Percentiles rank a stretch among this genome's conserved stretches.
These are phyloP conservation scores for Nicotiana tomentosiformis DNA, from an alignment of 257 asterid species.

Conservation along the genomic window DNA sequence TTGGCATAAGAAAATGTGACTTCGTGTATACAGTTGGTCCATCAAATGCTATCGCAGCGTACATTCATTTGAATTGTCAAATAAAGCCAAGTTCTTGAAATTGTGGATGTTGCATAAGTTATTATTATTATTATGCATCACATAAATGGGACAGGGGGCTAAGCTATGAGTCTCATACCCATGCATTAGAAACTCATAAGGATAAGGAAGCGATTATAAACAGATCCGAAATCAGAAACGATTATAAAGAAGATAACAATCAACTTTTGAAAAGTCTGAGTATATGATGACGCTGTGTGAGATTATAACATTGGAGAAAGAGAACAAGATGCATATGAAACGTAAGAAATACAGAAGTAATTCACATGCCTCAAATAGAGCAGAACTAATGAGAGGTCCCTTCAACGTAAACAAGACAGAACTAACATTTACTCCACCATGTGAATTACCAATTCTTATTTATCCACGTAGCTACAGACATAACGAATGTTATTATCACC, in stretches of 20 bases:
- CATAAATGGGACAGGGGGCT: not conserved
- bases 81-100: not conserved
- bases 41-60: slow-evolving; percentile 1
- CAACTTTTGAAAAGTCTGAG: not conserved
- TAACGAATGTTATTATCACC: not conserved
- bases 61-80: not conserved
- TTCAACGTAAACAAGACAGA: not conserved
- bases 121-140: not conserved
- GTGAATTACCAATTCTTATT: not conserved
- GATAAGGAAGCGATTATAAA: not conserved
- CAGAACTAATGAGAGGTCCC: not conserved
- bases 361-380: not conserved
- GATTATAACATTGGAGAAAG: not conserved
- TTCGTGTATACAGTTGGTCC: not conserved
- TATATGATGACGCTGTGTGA: not conserved
- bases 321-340: not conserved
- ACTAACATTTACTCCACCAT: not conserved
- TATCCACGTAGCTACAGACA: not conserved
- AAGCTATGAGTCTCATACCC: not conserved
- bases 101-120: not conserved
- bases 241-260: not conserved
- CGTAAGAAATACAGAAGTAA: not conserved
- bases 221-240: not conserved
- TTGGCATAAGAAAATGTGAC: not conserved
- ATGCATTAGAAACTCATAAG: not conserved